Conservation (phyloP, 164 flowering plant species). For the Litsea cubeba region DNA sequence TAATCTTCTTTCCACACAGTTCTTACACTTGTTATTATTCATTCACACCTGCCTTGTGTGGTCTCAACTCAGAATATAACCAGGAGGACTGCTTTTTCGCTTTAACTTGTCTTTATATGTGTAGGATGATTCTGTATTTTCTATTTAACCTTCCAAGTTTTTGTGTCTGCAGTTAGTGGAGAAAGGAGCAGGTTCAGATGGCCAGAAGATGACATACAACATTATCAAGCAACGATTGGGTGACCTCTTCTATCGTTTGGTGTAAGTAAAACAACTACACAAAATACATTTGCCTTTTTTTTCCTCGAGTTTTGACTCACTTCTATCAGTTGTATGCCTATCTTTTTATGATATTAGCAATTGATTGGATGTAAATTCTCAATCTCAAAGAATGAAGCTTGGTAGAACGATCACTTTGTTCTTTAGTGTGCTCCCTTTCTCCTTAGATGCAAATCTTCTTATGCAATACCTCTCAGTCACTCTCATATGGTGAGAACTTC, state of each 20-base stretch:
- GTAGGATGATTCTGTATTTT: background rate
- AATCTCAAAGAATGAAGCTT: too few relatives aligned
- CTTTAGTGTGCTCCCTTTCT: too few relatives aligned
- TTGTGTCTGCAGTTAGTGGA: slow-evolving; percentile 74
- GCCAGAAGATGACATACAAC: slow-evolving; percentile 89
- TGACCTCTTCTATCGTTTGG: slow-evolving; percentile 90
- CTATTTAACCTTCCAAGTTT: background rate
- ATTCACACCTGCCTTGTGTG: background rate
- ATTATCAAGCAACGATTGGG: slow-evolving; percentile 82
- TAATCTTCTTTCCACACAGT: background rate
- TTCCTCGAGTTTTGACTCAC: too few relatives aligned
- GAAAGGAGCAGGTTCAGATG: slow-evolving; percentile 93
- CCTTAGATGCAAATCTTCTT: too few relatives aligned
- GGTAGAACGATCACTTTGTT: too few relatives aligned
- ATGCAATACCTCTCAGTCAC: too few relatives aligned
- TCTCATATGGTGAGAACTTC: too few relatives aligned
- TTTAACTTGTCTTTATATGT: slow-evolving; percentile 20
- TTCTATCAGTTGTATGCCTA: too few relatives aligned
- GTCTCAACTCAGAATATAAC: background rate
- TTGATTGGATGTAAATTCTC: too few relatives aligned
- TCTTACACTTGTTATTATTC: background rate
- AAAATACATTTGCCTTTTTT: too few relatives aligned
- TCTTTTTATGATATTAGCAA: too few relatives aligned
- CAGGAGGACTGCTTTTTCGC: too few relatives aligned
- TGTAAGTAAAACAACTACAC: slow-evolving; percentile 46